Evolutionary conservation across 805 yeast genomes (phyloP).

Genomic region (Yamadazyma laniorum): DNA sequence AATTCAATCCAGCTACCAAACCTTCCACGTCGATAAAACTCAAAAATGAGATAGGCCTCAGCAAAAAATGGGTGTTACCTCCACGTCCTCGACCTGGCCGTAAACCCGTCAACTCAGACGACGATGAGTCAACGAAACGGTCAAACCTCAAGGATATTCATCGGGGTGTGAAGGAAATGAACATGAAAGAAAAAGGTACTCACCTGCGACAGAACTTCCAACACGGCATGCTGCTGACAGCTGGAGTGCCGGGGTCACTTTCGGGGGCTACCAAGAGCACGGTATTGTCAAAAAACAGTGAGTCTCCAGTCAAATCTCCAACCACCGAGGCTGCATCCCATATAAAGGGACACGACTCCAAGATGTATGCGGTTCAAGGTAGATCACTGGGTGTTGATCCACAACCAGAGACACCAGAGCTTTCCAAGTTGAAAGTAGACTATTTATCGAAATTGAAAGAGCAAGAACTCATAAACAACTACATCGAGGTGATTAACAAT

Average conservation of each 20-base stretch:
- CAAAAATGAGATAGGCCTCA: slow-evolving; percentile 32
- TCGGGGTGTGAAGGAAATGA: slow-evolving; percentile 6
- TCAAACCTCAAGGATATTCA: slow-evolving; percentile 6
- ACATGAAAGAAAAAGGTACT: background rate
- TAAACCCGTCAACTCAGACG: slow-evolving; percentile 24
- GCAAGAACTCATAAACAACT: slow-evolving; percentile 41
- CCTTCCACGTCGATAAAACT: slow-evolving; percentile 10
- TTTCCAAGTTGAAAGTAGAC: slow-evolving; percentile 26
- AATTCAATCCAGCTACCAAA: slow-evolving; percentile 21
- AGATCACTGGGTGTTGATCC: background rate
- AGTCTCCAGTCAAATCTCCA: background rate
- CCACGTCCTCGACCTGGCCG: slow-evolving; percentile 60
- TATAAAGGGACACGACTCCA: too few relatives aligned
- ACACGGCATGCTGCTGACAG: background rate
- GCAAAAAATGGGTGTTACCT: slow-evolving; percentile 50
- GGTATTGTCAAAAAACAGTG: too few relatives aligned
- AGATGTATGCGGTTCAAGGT: too few relatives aligned
- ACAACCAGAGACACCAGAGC: slow-evolving; percentile 14
- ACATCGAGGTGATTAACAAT: slow-evolving; percentile 40
- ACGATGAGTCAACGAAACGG: slow-evolving; percentile 6
- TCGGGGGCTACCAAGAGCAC: background rate
- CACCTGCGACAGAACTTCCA: background rate
- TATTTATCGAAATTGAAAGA: slow-evolving; percentile 40
- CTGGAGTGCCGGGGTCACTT: background rate
- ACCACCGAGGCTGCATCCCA: background rate